A percentile compares a stretch with the other conserved stretches of the same genome.
These are phyloP conservation scores for Colletotrichum sp. DNA, from an alignment of 2,329 filamentous ascomycete species.

Conservation along the genomic window DNA sequence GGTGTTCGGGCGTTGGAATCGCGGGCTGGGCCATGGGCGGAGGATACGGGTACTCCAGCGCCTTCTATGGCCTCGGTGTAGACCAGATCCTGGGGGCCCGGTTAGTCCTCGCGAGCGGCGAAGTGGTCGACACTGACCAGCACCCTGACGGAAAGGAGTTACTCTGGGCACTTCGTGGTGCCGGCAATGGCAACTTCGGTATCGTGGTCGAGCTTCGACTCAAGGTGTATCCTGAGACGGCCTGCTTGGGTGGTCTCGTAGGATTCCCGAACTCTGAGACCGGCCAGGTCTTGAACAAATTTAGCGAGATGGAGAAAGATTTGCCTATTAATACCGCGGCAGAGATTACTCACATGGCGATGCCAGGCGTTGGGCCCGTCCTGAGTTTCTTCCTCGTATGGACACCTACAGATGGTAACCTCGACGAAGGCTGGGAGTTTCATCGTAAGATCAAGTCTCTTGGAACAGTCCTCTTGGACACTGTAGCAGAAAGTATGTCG, in stretches of 20 bases:
- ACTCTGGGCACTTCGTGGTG: constrained; percentile 43
- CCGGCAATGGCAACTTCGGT: constrained; percentile 40
- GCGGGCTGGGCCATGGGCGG: constrained; percentile 39
- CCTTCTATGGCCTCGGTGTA: constrained; percentile 37
- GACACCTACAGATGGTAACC: background rate
- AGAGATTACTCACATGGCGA: background rate
- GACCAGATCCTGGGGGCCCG: constrained; percentile 42
- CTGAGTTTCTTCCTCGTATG: constrained; percentile 4
- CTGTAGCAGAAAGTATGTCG: background rate
- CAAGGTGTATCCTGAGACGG: constrained; percentile 37
- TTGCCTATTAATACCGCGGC: constrained; percentile 24
- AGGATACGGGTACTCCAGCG: constrained; percentile 36
- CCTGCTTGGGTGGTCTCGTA: constrained; percentile 1
- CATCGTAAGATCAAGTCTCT: constrained; percentile 2
- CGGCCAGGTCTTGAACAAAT: constrained; percentile 24
- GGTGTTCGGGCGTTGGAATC: constrained; percentile 30
- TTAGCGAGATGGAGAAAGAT: constrained; percentile 26
- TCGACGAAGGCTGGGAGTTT: constrained; percentile 2
- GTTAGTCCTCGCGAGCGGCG: constrained; percentile 40
- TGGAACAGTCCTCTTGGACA: constrained; percentile 1
- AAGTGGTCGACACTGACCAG: constrained; percentile 40
- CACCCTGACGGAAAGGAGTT: constrained; percentile 23
- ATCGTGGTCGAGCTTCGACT: constrained; percentile 44
- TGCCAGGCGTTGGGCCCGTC: constrained; percentile 1
- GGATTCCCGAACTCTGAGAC: constrained; percentile 23